A percentile compares a stretch with the other conserved stretches of the same genome.
phyloP scores from a whole-genome alignment of 768 basidiomycete species.

The Suillus fuscotomentosus region DNA sequence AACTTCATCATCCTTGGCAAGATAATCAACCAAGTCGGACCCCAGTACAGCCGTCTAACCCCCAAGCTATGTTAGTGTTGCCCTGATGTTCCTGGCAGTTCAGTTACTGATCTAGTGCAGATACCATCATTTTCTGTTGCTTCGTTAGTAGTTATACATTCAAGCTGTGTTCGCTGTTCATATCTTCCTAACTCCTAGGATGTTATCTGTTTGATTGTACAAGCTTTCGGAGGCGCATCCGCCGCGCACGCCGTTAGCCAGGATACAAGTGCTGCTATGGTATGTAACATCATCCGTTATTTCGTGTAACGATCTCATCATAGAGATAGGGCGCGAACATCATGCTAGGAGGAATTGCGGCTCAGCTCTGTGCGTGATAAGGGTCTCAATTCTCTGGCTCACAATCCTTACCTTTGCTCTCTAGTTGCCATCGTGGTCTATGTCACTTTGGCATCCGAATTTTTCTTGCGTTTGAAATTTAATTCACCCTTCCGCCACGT shows the following conservation, averaged over 20 bases:
- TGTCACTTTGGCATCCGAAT: slow-evolving; percentile 41
- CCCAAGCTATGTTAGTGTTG: slow-evolving; percentile 26
- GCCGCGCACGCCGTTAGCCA: slow-evolving; percentile 38
- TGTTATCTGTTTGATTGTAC: slow-evolving; percentile 36
- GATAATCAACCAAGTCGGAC: slow-evolving; percentile 43
- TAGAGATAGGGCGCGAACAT: slow-evolving; percentile 43
- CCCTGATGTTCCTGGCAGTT: neutral
- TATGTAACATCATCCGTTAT: slow-evolving; percentile 6
- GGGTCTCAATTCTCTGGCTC: slow-evolving; percentile 14
- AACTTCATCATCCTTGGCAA: slow-evolving; percentile 54
- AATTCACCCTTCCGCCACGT: slow-evolving; percentile 33
- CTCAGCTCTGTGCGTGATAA: slow-evolving; percentile 47
- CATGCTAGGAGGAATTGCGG: slow-evolving; percentile 63
- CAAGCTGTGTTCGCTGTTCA: neutral
- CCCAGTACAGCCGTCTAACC: slow-evolving; percentile 48
- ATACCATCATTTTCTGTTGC: slow-evolving; percentile 12
- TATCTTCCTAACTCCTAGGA: slow-evolving; percentile 23
- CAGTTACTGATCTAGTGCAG: slow-evolving; percentile 4
- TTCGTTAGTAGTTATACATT: slow-evolving; percentile 10
- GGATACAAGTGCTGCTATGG: slow-evolving; percentile 18
- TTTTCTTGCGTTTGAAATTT: slow-evolving; percentile 39
- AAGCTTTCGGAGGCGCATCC: slow-evolving; percentile 41
- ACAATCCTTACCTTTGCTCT: slow-evolving; percentile 13
- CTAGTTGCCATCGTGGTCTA: slow-evolving; percentile 45
- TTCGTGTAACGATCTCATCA: neutral